These are phyloP conservation scores for Aphanomyces astaci DNA, from an alignment of 352 stramenopile species.

Conservation along the genomic window DNA sequence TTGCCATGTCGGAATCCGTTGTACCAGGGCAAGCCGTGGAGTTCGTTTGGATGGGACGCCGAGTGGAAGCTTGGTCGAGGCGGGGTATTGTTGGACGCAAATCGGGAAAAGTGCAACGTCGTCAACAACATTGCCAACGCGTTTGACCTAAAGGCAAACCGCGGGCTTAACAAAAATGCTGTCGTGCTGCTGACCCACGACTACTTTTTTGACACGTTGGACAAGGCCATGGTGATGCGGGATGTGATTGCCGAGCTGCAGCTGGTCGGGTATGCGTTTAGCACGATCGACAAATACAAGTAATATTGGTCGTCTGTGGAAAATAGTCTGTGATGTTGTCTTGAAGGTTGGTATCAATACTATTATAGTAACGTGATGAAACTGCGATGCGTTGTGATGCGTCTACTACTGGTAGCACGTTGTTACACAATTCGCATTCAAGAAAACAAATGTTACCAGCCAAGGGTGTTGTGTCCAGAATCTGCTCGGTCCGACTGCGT, in stretches of 20 bases:
- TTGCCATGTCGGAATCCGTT: conserved; percentile 4
- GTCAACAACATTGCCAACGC: background rate
- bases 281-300: conserved; percentile 20
- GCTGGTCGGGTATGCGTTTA: conserved; percentile 7
- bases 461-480: too few relatives aligned
- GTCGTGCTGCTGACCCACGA: conserved; percentile 18
- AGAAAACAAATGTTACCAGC: too few relatives aligned
- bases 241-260: conserved; percentile 20
- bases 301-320: background rate
- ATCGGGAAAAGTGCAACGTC: conserved; percentile 7
- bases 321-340: too few relatives aligned
- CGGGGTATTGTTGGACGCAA: background rate
- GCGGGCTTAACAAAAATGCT: background rate
- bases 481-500: background rate
- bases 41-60: conserved; percentile 11
- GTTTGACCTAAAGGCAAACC: conserved; percentile 9
- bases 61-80: conserved; percentile 5
- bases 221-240: conserved; percentile 7
- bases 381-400: too few relatives aligned
- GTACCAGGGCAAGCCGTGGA: conserved; percentile 18
- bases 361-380: too few relatives aligned
- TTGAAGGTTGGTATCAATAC: too few relatives aligned
- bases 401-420: background rate
- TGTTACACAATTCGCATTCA: background rate
- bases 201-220: background rate